A percentile compares a stretch with the other conserved stretches of the same genome.
phyloP scores from a whole-genome alignment of 768 basidiomycete genomes.

The Gloeophyllum trabeum region DNA sequence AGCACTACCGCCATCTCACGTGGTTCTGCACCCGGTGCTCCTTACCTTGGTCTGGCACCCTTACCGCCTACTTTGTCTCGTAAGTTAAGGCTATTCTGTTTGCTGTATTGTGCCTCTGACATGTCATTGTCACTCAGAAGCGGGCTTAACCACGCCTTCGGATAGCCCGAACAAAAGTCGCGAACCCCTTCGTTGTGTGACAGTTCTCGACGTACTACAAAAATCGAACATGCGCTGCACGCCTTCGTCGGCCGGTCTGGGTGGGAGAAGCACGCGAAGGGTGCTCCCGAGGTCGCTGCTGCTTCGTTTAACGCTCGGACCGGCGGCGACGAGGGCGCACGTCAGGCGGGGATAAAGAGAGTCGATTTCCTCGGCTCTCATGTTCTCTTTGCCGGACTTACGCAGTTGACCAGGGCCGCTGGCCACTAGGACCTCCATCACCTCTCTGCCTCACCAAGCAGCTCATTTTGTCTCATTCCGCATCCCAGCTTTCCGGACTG shows the following conservation, averaged over 20 bases:
- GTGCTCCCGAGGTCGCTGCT: background rate
- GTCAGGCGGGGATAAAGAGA: background rate
- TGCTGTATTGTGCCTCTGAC: background rate
- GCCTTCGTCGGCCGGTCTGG: background rate
- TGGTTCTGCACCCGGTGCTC: background rate
- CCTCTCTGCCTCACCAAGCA: no score
- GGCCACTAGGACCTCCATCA: no score
- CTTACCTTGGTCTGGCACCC: background rate
- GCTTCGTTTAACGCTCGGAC: background rate
- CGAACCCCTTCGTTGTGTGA: background rate
- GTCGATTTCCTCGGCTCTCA: background rate
- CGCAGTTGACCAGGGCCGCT: no score
- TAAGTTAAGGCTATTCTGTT: background rate
- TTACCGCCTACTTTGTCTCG: background rate
- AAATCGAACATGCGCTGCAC: background rate
- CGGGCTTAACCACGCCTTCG: background rate
- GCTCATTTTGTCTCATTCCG: no score
- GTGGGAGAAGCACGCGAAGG: background rate
- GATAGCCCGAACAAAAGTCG: background rate
- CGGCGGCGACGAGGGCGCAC: background rate
- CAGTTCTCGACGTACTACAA: background rate
- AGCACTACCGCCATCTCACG: no score
- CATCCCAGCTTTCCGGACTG: no score
- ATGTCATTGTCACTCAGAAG: background rate
- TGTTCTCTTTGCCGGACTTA: background rate